Evolutionary conservation across 441 rosid genomes (phyloP), one percentile per base, ranked within the genome.

Genomic region (Populus hybrid): DNA sequence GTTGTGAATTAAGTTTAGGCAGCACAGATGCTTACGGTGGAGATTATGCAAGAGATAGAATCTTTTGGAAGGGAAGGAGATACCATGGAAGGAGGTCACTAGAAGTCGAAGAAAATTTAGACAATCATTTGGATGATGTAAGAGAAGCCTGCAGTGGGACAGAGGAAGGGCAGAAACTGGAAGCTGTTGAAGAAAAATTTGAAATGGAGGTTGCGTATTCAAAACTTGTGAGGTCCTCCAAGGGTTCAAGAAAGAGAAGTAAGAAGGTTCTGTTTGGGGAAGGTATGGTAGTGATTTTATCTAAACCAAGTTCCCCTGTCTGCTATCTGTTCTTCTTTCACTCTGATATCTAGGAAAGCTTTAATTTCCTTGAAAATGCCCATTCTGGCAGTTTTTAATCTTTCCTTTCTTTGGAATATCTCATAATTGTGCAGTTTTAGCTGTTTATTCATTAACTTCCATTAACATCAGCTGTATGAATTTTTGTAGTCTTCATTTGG

Each of bases 201-300:
- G n/a, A n/a, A n/a, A n/a, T n/a, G n/a, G n/a, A n/a, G n/a, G n/a
- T n/a, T n/a, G n/a, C n/a, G n/a, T n/a, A n/a, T n/a, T n/a, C n/a
- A n/a, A n/a, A n/a, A n/a, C n/a, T n/a, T n/a, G n/a, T n/a, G n/a
- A n/a, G n/a, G n/a, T n/a, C n/a, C n/a, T n/a, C 89, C n/a, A n/a
- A 85, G 87, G 82, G 86, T 80, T 80, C 85, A 56, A 86, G 90
- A 83, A 89, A 91, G 86, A 89, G 90, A 88, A 90, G 94, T 84
- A 92, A 88, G 82, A 92, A 92, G 65, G 87, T 86, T 83, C 88
- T 91, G 69, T 90, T 91, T 82, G 90, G 86, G 74, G 90, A 87
- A 92, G 97, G 98, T 90, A 80, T 53, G 82, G 31, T 36, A 50
- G 20, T 23, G 24, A 65, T 81, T 50, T n/a, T 63, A 71, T 74